Percentiles rank a stretch among this genome's conserved stretches.
Conservation (phyloP, 208 protist species). For the Strigomonas culicis region DNA sequence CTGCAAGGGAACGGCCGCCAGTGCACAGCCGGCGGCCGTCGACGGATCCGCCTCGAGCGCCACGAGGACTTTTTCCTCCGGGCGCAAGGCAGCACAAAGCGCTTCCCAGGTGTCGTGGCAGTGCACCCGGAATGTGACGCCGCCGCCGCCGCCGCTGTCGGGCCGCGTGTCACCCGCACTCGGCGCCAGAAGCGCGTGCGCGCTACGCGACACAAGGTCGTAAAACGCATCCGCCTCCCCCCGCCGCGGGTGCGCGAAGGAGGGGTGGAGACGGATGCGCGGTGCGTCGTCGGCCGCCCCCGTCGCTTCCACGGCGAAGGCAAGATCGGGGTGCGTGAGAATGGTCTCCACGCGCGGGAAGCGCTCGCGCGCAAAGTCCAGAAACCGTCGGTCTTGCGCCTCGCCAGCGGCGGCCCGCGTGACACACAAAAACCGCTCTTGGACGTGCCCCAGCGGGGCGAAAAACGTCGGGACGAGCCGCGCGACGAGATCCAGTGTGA, state of each 20-base stretch:
- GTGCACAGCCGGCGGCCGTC: no score
- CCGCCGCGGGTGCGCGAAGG: not conserved
- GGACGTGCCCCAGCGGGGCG: not conserved
- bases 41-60: not conserved
- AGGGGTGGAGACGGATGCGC: not conserved
- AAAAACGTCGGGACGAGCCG: slow-evolving; percentile 12
- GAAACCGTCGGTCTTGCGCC: not conserved
- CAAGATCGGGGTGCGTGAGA: slow-evolving; percentile 45
- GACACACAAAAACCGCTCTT: not conserved
- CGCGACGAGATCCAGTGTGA: slow-evolving; percentile 7
- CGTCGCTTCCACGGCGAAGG: slow-evolving; percentile 31
- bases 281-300: not conserved
- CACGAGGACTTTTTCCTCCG: not conserved
- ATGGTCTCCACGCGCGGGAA: slow-evolving; percentile 39
- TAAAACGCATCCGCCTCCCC: slow-evolving; percentile 5
- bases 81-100: not conserved
- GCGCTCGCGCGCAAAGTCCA: not conserved
- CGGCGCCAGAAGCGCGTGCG: no score
- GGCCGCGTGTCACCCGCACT: no score
- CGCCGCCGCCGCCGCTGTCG: no score
- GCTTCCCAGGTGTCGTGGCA: not conserved
- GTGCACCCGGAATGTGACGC: not conserved
- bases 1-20: not conserved
- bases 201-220: not conserved
- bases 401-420: not conserved